Base-by-base conservation (phyloP, 208 protist species). In the Strigomonas culicis region DNA sequence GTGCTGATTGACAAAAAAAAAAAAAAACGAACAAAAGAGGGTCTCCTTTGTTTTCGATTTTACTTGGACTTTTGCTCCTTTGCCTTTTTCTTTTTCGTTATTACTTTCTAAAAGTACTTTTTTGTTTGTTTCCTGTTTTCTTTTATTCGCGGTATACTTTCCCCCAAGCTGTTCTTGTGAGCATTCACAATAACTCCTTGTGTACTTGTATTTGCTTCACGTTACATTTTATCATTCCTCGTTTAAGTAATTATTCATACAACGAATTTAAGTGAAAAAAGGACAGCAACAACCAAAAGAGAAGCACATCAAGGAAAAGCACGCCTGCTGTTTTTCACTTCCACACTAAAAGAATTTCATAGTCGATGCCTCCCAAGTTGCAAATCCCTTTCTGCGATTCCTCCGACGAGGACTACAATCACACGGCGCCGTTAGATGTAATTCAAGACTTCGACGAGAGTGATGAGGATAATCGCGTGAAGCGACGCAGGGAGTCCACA, bases 361-460 rank as follows among this genome's bases (percentile, higher is more conserved):
- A 24, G 6, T 43, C 39, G 11, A 73, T 76, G 65, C 10, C 25
- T 21, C 15, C 50, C 19, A 63, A 60, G 50, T 72, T 84, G 55
- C 72, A 79, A 27, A 56, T 94, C 1, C 44, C 57, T 44, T 94
- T 94, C 60, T 44, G 77, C 7, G 88, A 94, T 51, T 88, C 80
- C 19, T 88, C 84, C 43, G 82, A 92, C 61, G 83, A 92, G 13
- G 84, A 79, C 34, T 72, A 77, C 41, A 66, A 68, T 8, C 79
- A 90, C 30, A 57, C 70, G 50, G 80, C 79, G 0, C 49, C 70
- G 43, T 51, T 94, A 28, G 63, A 77, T 13, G 44, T 79, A 13
- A 44, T 74, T 25, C 60, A 68, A 0, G 44, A 55, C 19, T 36
- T 24, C 25, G 66, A 70, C 22, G 64, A 66, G 30, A 59, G 64